Evolutionary conservation across 768 basidiomycete genomes (phyloP).

Genomic region (Fomitopsis pulvina): DNA sequence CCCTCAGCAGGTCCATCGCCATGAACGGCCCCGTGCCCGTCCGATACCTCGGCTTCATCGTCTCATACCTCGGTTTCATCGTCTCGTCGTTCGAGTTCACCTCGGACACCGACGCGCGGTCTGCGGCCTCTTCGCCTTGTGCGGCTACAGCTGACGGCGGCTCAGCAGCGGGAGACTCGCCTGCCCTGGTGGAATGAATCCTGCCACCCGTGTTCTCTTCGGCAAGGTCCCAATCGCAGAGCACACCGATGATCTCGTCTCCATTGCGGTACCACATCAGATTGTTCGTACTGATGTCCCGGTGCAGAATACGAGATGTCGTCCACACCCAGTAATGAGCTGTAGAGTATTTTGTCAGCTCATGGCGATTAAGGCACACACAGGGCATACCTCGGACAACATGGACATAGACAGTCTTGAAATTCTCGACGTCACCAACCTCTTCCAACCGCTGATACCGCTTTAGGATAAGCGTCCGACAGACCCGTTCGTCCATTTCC

Average conservation of each 20-base stretch:
- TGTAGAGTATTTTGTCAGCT: not conserved
- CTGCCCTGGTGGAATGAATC: no score
- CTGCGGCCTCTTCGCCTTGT: not conserved
- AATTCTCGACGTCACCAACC: not conserved
- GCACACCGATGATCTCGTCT: not conserved
- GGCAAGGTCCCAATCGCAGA: conserved; percentile 7
- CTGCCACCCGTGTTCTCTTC: no score
- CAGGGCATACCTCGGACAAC: conserved; percentile 1
- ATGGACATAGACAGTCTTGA: not conserved
- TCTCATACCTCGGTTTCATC: no score
- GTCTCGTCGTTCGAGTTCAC: no score
- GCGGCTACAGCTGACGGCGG: not conserved
- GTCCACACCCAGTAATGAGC: not conserved
- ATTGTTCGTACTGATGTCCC: conserved; percentile 4
- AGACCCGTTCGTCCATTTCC: not conserved
- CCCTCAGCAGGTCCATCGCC: not conserved
- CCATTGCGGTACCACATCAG: conserved; percentile 3
- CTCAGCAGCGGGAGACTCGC: no score
- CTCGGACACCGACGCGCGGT: no score
- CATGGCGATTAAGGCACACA: not conserved
- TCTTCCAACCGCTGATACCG: not conserved
- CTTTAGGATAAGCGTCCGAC: not conserved
- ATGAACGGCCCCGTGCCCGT: no score
- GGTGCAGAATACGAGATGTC: conserved; percentile 1
- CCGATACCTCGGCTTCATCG: no score